phyloP scores from a whole-genome alignment of 768 basidiomycete species.

The Hygrocybe coccinea region DNA sequence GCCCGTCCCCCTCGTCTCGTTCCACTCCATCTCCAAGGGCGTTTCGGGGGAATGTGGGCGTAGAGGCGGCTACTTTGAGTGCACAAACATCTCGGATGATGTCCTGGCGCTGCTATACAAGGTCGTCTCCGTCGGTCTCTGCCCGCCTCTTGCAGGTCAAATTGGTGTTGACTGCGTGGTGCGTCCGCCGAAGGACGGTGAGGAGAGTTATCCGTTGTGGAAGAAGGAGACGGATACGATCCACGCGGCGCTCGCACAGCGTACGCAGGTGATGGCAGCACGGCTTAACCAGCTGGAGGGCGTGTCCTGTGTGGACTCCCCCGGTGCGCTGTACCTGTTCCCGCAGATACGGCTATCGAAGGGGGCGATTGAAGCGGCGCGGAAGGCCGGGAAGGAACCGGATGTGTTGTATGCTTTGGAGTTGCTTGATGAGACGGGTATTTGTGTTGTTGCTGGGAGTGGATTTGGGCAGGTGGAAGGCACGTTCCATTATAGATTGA shows the following conservation, averaged over 20 bases:
- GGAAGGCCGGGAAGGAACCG: constrained; percentile 66
- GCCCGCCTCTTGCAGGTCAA: constrained; percentile 87
- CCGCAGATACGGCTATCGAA: constrained; percentile 73
- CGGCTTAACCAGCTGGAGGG: constrained; percentile 81
- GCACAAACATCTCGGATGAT: constrained; percentile 72
- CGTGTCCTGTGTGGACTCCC: constrained; percentile 84
- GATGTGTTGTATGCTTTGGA: constrained; percentile 86
- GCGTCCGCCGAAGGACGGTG: constrained; percentile 76
- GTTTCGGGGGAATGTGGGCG: constrained; percentile 94
- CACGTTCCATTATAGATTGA: constrained; percentile 71
- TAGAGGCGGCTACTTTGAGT: constrained; percentile 96
- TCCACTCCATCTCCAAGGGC: constrained; percentile 98
- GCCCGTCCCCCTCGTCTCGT: constrained; percentile 82
- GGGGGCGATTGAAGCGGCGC: constrained; percentile 70
- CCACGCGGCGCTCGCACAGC: constrained; percentile 65
- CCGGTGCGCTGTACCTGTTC: constrained; percentile 93
- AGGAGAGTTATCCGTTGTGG: constrained; percentile 74
- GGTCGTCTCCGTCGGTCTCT: constrained; percentile 87
- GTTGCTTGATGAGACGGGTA: constrained; percentile 83
- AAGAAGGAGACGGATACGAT: constrained; percentile 78
- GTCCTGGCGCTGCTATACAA: constrained; percentile 89
- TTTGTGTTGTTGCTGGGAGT: constrained; percentile 89
- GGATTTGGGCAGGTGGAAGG: constrained; percentile 94
- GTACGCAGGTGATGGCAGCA: constrained; percentile 67
- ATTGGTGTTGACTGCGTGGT: constrained; percentile 93